Evolutionary conservation across 257 asterid species (phyloP), one percentile per base, ranked within the genome.

Genomic region (Penstemon davidsonii): DNA sequence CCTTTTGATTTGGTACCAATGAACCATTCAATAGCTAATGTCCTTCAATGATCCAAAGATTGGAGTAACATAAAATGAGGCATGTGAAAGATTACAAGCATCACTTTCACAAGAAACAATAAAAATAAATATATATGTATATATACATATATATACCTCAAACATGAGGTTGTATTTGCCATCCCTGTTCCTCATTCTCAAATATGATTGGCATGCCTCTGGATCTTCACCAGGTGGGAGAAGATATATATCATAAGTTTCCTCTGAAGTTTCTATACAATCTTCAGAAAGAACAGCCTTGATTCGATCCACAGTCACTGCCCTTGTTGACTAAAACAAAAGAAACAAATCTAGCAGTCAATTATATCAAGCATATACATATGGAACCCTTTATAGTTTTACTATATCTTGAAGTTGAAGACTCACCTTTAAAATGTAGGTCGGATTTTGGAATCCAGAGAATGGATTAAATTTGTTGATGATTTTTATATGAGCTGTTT

Each of bases 141-240:
- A 12, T 9, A 49, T 43, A 45, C 55, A 55, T 55, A 45, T 57
- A 66, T 70, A 51, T 13, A 94, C 99, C 99, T 94, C 99, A 82
- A 94, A 94, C 97, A 94, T 94, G 79, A 94, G 99, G 82, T 79
- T 94, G 85, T 94, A 94, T 76, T 87, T 94, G 46, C 99, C 99
- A 67, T 94, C 97, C 75, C 87, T 81, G 78, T 91, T 91, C 84
- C 99, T 85, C 99, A 94, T 94, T 86, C 99, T 88, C 86, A 94
- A 79, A 81, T 94, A 94, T 5, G 99, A 94, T 71, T 94, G 99
- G 70, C 99, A 94, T 55, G 97, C 96, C 80, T 94, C 99, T 54
- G 96, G 97, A 83, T 94, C 99, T 83, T 94, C 99, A 51, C 99
- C 96, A 19, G 99, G 99, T 50, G 99, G 99, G 43, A 94, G 90